Evolutionary conservation across 2,329 filamentous ascomycete species (phyloP), one percentile per base, ranked within the genome.

Genomic region (Colletotrichum lentis): DNA sequence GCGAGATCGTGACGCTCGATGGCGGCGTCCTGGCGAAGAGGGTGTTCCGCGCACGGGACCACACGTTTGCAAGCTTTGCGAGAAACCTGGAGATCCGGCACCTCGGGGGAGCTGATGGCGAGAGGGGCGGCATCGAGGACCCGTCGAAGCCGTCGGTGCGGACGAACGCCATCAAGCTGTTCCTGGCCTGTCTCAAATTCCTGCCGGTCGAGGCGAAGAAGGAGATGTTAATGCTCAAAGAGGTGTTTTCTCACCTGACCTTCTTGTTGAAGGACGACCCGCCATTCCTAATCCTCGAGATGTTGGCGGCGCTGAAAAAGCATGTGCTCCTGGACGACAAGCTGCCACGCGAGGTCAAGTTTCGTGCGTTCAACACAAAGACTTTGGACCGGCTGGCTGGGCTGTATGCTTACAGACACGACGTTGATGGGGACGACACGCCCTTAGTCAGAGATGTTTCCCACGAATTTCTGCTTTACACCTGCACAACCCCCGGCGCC

Each of bases 1-100:
- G 90, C 59, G 95, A 99, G 79, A 85, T 94, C n/a, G 88, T 93
- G 18, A 89, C 85, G 62, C 91, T 97, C 71, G 94, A 98, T 78
- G 94, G 94, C 18, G 96, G 96, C 16, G 87, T 88, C 49, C 85
- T 94, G 63, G 93, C 94, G 35, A 90, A 88, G 72, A 85, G 90
- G 53, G 84, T 97, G 41, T 96, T 97, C 76, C 86, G 91, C 60
- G 89, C 90, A 39, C 87, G 93, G 72, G 89, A 93, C 73, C 90
- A 88, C 67, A 96, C 93, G 0, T 90, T 97, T 66, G 91, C 93
- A 73, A 90, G 90, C 7, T 81, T 99, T 3, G 90, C 92, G 6
- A 86, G 92, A 60, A 96, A 97, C 73, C 86, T 99, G 60, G 89
- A 90, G 52, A 84, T 95, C n/a, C 86, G 87, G 56, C 83, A 86